These are phyloP conservation scores for Lagenidium sp. DNA, from an alignment of 352 stramenopile species.

Conservation along the genomic window DNA sequence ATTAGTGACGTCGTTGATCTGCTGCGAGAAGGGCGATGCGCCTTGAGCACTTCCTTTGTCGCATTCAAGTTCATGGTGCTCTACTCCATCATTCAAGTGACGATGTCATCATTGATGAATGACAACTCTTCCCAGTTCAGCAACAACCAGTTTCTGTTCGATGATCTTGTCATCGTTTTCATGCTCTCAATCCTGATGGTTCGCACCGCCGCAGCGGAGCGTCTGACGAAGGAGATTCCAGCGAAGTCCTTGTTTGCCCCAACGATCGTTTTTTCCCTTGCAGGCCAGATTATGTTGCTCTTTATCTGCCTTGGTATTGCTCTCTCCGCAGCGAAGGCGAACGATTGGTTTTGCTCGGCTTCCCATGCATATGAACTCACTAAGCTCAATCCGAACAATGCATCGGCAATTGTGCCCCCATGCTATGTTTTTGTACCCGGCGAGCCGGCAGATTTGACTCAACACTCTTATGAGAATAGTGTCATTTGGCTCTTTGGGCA, in stretches of 20 bases:
- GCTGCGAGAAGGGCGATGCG: conserved; percentile 82
- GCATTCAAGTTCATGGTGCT: conserved; percentile 91
- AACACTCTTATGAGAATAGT: conserved; percentile 70
- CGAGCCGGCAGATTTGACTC: conserved; percentile 38
- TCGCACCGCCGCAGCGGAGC: conserved; percentile 27
- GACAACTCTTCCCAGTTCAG: conserved; percentile 56
- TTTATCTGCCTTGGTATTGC: conserved; percentile 47
- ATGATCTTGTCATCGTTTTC: conserved; percentile 65
- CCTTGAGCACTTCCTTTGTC: conserved; percentile 83
- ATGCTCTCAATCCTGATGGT: conserved; percentile 69
- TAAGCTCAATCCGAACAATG: conserved; percentile 10
- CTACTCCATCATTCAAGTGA: conserved; percentile 86
- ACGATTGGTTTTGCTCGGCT: conserved; percentile 60
- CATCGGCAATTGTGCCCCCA: conserved; percentile 30
- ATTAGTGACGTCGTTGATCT: conserved; percentile 81
- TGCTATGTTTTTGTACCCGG: conserved; percentile 59
- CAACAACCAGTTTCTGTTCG: conserved; percentile 74
- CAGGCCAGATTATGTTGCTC: conserved; percentile 43
- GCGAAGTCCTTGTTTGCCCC: conserved; percentile 55
- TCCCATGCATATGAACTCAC: conserved; percentile 33
- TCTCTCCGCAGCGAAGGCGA: conserved; percentile 33
- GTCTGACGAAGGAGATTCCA: conserved; percentile 32
- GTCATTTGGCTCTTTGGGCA: conserved; percentile 75
- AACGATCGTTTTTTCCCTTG: conserved; percentile 45
- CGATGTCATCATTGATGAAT: conserved; percentile 56